Evolutionary conservation across 352 stramenopile species (phyloP).

Genomic region (Phytopythium oedochilum): DNA sequence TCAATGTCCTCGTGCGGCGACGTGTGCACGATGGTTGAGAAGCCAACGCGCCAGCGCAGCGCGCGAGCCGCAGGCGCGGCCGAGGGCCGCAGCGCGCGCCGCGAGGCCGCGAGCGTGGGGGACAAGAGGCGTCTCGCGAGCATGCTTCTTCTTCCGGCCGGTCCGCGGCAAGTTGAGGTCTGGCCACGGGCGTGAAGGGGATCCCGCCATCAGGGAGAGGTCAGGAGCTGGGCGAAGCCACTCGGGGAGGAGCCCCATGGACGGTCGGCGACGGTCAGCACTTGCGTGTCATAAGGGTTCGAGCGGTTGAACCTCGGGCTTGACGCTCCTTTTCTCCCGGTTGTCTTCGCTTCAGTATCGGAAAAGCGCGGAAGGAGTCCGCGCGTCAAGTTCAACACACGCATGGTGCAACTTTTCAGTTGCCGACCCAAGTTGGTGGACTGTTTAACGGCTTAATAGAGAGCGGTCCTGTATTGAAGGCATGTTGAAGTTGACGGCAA

Average conservation of each 20-base stretch:
- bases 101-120: background rate
- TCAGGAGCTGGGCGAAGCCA: too few species aligned
- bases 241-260: too few species aligned
- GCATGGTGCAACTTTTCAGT: too few species aligned
- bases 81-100: background rate
- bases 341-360: background rate
- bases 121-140: background rate
- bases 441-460: slow-evolving; percentile 2
- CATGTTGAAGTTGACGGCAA: slow-evolving; percentile 3
- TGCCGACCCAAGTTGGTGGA: background rate
- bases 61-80: background rate
- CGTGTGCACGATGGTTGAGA: slow-evolving; percentile 31
- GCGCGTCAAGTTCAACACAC: background rate
- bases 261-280: too few species aligned
- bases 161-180: too few species aligned
- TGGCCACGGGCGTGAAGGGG: too few species aligned
- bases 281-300: background rate
- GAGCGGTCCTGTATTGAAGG: background rate
- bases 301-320: background rate
- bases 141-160: background rate
- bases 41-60: slow-evolving; percentile 7
- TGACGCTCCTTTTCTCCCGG: background rate
- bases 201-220: too few species aligned
- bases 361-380: background rate
- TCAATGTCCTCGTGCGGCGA: slow-evolving; percentile 27